phyloP scores from a whole-genome alignment of 305 asterid species.

The Stenogyne calaminthoides region DNA sequence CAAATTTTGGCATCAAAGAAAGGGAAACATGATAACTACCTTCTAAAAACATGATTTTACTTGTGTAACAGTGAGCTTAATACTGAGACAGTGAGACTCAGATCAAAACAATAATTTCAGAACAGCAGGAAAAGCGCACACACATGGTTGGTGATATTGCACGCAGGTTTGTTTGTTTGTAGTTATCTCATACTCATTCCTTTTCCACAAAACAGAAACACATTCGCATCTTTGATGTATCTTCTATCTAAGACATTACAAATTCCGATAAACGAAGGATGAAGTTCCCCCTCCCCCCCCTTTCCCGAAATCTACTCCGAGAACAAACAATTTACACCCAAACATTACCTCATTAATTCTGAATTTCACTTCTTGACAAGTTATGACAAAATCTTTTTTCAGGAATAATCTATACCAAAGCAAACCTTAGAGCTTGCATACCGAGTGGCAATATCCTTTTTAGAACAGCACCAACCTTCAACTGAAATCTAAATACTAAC shows the following conservation, averaged over 20 bases:
- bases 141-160: neutral
- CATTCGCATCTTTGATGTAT: neutral
- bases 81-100: constrained; percentile 20
- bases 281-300: neutral
- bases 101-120: constrained; percentile 6
- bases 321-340: neutral
- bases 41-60: constrained; percentile 17
- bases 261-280: neutral
- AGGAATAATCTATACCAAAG: neutral
- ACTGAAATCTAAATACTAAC: neutral
- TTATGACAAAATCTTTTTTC: neutral
- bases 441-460: neutral
- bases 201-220: neutral
- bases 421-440: constrained; percentile 8
- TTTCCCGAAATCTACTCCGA: neutral
- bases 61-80: neutral
- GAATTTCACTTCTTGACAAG: neutral
- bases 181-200: neutral
- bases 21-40: constrained; percentile 7
- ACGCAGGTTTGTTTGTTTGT: neutral
- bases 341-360: neutral
- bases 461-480: neutral
- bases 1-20: constrained; percentile 20
- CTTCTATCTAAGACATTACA: neutral
- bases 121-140: constrained; percentile 4